Conservation (phyloP, 148 eudicot genomes). For the Salicornia ramosissima region DNA sequence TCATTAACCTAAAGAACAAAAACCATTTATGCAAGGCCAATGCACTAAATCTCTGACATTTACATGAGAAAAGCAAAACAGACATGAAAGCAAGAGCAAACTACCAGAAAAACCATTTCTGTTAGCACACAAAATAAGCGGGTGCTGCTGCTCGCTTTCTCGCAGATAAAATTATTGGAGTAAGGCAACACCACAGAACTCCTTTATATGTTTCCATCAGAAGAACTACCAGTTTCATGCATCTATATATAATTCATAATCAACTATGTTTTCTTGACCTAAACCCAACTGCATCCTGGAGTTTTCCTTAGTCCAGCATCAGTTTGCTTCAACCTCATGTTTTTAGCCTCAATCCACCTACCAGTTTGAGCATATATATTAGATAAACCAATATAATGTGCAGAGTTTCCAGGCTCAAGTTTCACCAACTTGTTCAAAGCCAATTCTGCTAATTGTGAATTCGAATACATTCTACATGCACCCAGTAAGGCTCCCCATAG, state of each 20-base stretch:
- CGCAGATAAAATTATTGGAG: too few species aligned
- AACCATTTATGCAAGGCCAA: neutral
- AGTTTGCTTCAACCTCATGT: slow-evolving; percentile 38
- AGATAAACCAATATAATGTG: slow-evolving; percentile 60
- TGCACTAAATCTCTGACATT: neutral
- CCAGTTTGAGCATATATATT: slow-evolving; percentile 59
- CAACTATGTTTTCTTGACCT: neutral
- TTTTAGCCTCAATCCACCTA: slow-evolving; percentile 58
- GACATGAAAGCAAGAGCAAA: neutral
- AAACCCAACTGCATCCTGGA: slow-evolving; percentile 71
- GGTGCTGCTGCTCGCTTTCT: neutral
- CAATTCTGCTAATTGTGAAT: slow-evolving; percentile 45
- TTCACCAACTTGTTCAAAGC: slow-evolving; percentile 46
- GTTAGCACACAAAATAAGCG: neutral
- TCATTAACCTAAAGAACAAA: neutral
- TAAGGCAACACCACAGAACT: neutral
- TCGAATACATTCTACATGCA: slow-evolving; percentile 65
- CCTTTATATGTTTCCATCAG: slow-evolving; percentile 1
- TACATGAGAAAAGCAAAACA: neutral
- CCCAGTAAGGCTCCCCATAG: slow-evolving; percentile 68
- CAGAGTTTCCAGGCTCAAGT: slow-evolving; percentile 51
- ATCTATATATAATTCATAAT: neutral
- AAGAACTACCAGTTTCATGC: neutral
- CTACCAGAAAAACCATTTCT: neutral
- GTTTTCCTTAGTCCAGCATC: slow-evolving; percentile 48